phyloP scores from a whole-genome alignment of 345 rosid genomes.

The Lepidium didymum region DNA sequence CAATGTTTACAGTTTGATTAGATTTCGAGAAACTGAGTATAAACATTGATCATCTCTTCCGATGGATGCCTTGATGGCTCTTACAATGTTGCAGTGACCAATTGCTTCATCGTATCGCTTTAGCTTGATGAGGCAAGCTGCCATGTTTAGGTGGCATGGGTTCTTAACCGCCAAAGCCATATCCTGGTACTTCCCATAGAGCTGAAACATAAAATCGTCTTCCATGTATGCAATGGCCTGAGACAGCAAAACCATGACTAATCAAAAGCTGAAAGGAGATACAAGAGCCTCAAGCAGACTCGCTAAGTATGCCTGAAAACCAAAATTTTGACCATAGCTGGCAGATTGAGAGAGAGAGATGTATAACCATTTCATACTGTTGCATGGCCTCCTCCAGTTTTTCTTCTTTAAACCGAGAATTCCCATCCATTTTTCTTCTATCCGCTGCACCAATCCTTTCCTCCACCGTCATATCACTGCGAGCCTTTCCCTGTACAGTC shows the following conservation, averaged over 20 bases:
- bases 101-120: conserved; percentile 78
- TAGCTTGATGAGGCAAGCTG: conserved; percentile 86
- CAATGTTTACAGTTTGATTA: conserved; percentile 6
- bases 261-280: background rate
- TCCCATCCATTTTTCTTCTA: conserved; percentile 91
- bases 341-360: conserved; percentile 21
- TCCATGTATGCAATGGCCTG: conserved; percentile 95
- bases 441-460: conserved; percentile 94
- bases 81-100: conserved; percentile 71
- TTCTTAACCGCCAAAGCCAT: conserved; percentile 98
- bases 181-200: conserved; percentile 90
- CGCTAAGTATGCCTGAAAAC: background rate
- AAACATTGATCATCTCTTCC: background rate
- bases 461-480: conserved; percentile 95
- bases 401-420: conserved; percentile 64
- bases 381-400: conserved; percentile 95
- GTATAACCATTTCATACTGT: conserved; percentile 91
- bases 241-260: conserved; percentile 20
- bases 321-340: background rate
- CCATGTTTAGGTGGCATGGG: conserved; percentile 93
- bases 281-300: background rate
- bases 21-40: background rate
- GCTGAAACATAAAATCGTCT: conserved; percentile 95
- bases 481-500: conserved; percentile 70
- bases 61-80: background rate